A percentile compares a stretch with the other conserved stretches of the same genome.
These are phyloP conservation scores for Somion occarium DNA, from an alignment of 1,284 basidiomycete genomes.

Conservation along the genomic window DNA sequence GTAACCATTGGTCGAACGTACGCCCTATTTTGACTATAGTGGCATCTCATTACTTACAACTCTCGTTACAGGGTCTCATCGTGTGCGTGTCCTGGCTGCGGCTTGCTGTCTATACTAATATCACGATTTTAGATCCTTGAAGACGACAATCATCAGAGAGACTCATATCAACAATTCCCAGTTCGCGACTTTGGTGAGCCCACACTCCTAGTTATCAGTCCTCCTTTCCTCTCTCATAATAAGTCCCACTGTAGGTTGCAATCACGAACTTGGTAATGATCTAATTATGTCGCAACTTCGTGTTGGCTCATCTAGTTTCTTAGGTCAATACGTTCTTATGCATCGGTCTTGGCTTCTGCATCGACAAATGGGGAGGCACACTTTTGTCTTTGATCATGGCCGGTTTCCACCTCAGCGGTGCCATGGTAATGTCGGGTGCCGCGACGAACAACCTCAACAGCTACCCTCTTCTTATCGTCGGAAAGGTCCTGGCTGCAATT, in stretches of 20 bases:
- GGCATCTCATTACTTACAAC: background rate
- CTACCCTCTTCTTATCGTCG: conserved; percentile 37
- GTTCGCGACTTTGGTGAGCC: conserved; percentile 36
- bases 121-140: conserved; percentile 27
- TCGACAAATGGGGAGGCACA: conserved; percentile 40
- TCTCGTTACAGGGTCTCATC: conserved; percentile 32
- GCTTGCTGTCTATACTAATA: background rate
- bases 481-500: conserved; percentile 40
- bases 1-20: conserved; percentile 45
- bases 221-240: background rate
- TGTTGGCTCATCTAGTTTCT: background rate
- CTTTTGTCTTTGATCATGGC: conserved; percentile 34
- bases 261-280: conserved; percentile 38
- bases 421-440: conserved; percentile 36
- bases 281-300: background rate
- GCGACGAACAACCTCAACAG: conserved; percentile 37
- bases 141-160: conserved; percentile 41
- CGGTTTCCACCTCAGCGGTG: conserved; percentile 30
- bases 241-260: conserved; percentile 25
- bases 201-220: background rate
- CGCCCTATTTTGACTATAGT: conserved; percentile 4
- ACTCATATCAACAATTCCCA: conserved; percentile 42
- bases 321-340: conserved; percentile 42
- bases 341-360: conserved; percentile 36
- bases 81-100: conserved; percentile 23